A percentile compares a stretch with the other conserved stretches of the same genome.
These are phyloP conservation scores for Chaetomium strumarium DNA, from an alignment of 2,329 filamentous ascomycete species.

Conservation along the genomic window DNA sequence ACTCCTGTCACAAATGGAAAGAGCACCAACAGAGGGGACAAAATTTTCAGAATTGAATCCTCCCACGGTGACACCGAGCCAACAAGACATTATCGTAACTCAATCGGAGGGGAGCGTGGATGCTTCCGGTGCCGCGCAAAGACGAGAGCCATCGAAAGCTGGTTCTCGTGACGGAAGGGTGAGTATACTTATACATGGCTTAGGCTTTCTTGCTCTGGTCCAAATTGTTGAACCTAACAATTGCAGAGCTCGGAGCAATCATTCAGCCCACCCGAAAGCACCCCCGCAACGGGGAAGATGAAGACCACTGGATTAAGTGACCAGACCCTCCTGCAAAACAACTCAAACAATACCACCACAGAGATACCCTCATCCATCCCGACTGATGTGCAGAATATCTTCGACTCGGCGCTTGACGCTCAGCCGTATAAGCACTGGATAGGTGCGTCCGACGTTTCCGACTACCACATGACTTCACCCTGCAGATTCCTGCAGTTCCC, in stretches of 20 bases:
- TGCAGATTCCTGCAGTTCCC: neutral
- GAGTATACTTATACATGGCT: neutral
- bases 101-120: neutral
- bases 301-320: neutral
- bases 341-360: neutral
- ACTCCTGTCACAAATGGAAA: neutral
- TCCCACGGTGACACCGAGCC: neutral
- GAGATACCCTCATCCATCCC: neutral
- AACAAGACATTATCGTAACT: neutral
- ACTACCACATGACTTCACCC: neutral
- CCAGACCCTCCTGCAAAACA: neutral
- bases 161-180: neutral
- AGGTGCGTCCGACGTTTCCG: neutral
- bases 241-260: neutral
- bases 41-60: neutral
- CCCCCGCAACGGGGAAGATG: neutral
- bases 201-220: neutral
- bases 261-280: neutral
- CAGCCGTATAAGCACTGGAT: constrained; percentile 12
- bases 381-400: constrained; percentile 3
- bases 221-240: neutral
- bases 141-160: neutral
- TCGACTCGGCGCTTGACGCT: constrained; percentile 9
- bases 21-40: neutral
- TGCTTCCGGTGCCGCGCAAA: neutral